Evolutionary conservation across 1,284 basidiomycete genomes (phyloP), one percentile per base, ranked within the genome.

Genomic region (Ganoderma resinaceum): DNA sequence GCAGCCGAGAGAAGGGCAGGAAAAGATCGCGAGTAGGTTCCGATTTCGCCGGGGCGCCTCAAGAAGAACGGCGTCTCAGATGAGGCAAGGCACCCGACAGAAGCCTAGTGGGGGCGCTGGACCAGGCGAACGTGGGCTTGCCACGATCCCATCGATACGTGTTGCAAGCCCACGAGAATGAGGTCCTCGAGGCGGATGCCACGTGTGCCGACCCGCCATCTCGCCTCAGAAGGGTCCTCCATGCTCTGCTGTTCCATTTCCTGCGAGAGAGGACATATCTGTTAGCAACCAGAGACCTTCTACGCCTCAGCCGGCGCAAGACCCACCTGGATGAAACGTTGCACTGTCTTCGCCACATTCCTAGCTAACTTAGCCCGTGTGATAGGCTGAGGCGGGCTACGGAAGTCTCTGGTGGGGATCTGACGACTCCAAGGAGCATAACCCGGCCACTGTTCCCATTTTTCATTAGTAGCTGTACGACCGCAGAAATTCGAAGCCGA

Each of bases 101-200:
- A 55, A 46, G 20, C 43, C 70, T 66, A 69, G 31, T 63, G 70
- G 6, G 35, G 23, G 35, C 70, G 66, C 55, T 61, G 71, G 23
- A 75, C 65, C 43, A 93, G 81, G 73, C 90, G 85, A 60, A 93
- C 79, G 66, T 93, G 91, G 43, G 91, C 91, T 72, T 93, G 91
- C 91, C 91, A 93, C 68, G 87, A 89, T 18, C 91, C 92, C 80
- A 91, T 88, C 12, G 90, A 91, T 62, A 93, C 91, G 70, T 93
- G 91, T 78, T 93, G 91, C 62, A 94, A 85, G 72, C 90, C 90
- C 71, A 93, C 88, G 58, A 93, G 84, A 59, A 89, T 80, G 61
- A 93, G 81, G 75, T 93, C 86, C 52, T 89, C 89, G 16, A 91
- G 80, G 53, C 77, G 84, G 78, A 93, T 90, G 69, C 84, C 80